Percentiles rank a stretch among this genome's conserved stretches.
These are phyloP conservation scores for Isoetes engelmannii DNA, from an alignment of 83 land plant species.

Conservation along the genomic window DNA sequence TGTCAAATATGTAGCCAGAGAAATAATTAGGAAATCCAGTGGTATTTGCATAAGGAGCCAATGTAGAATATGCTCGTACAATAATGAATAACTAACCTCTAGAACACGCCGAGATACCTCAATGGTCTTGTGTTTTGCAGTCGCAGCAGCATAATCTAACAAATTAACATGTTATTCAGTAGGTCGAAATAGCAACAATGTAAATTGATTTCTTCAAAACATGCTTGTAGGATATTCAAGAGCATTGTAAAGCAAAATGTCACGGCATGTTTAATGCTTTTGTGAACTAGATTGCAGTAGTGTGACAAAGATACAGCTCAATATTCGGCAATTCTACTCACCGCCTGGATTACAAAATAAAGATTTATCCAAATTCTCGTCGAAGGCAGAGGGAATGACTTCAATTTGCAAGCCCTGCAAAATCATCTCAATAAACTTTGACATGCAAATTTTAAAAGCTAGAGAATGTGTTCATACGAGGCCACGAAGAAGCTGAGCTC, in stretches of 20 bases:
- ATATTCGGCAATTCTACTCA: background rate
- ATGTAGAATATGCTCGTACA: too few relatives aligned
- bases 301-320: too few relatives aligned
- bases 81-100: constrained; percentile 8
- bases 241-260: too few relatives aligned
- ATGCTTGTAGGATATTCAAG: too few relatives aligned
- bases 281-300: too few relatives aligned
- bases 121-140: constrained; percentile 35
- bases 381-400: constrained; percentile 14
- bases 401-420: constrained; percentile 6
- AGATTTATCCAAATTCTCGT: constrained; percentile 15
- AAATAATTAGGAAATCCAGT: too few relatives aligned
- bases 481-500: constrained; percentile 30
- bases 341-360: constrained; percentile 16
- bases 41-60: too few relatives aligned
- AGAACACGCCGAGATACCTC: constrained; percentile 24
- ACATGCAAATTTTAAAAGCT: background rate
- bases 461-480: constrained; percentile 7
- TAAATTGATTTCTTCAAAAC: too few relatives aligned
- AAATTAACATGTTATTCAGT: background rate
- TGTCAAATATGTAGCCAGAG: too few relatives aligned
- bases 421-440: background rate
- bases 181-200: background rate
- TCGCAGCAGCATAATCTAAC: constrained; percentile 35
- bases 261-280: too few relatives aligned